Evolutionary conservation across 768 basidiomycete genomes (phyloP), one percentile per base, ranked within the genome.

Genomic region (Leccinum uliginosum): DNA sequence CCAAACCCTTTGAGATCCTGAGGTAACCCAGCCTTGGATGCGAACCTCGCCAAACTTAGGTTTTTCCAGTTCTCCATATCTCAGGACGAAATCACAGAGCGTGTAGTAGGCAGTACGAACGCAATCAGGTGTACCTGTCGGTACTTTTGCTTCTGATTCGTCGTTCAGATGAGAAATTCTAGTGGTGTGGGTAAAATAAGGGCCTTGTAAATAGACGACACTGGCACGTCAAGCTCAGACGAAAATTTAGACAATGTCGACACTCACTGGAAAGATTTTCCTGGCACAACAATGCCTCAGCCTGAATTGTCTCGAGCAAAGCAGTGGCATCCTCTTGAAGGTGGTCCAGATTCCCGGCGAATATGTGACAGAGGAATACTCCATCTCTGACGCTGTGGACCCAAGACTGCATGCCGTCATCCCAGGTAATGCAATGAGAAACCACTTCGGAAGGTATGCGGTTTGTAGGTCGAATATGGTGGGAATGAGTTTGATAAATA

Each of bases 331-430:
- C 69, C 45, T 40, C 53, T 61, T 83, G 82, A 46, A 80, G 64
- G 4, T 53, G 30, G n/a, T 65, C 61, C 15, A 68, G 59, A 56
- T 83, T 83, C n/a, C 78, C 71, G 1, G 78, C 79, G 59, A 81
- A 83, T 43, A 83, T 57, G 54, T 83, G 81, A 24, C 72, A 71
- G 15, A 76, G 67, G n/a, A 47, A 65, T 3, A 67, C 67, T 15
- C 58, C 57, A 12, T 60, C 54, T 15, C 53, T 67, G 53, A 67
- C 17, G 19, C 15, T 17, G 54, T 69, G 67, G 14, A 51, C 55
- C 60, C 64, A 66, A 21, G 67, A 65, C 23, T 65, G 63, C 66
- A 74, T 74, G 14, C 60, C 65, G 46, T 73, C 63, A 21, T 68
- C 64, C 73, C 73, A 74, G 17, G 50, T 24, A 11, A 46, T 14